A percentile compares a stretch with the other conserved stretches of the same genome.
Evolutionary conservation across 176 grass and related monocot species (phyloP).

Genomic region (Musa troglodytarum): DNA sequence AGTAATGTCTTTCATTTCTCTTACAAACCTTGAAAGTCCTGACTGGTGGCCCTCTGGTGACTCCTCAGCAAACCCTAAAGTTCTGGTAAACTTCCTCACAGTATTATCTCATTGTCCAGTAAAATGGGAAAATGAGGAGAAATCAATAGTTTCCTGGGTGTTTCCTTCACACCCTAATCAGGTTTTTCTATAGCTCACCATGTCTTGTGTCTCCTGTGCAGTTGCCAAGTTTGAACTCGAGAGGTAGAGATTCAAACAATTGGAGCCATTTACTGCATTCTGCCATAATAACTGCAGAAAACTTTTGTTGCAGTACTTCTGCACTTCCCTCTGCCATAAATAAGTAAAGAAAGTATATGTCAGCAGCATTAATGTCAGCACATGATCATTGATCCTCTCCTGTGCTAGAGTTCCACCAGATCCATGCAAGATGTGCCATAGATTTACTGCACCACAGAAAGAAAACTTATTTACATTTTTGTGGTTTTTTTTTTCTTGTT

Average conservation of each 20-base stretch:
- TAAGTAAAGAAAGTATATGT: neutral
- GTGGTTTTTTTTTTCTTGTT: neutral
- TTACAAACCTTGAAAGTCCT: neutral
- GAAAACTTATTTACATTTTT: neutral
- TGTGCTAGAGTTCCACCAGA: neutral
- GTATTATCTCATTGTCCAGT: neutral
- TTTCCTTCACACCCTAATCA: neutral
- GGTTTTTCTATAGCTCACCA: neutral
- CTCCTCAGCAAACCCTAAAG: neutral
- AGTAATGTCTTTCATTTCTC: no score
- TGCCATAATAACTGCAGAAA: neutral
- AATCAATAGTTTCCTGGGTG: neutral
- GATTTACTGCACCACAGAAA: neutral
- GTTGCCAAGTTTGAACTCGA: neutral
- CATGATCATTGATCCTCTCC: neutral
- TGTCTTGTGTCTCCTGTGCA: neutral
- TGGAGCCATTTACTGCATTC: neutral
- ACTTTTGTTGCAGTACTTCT: neutral
- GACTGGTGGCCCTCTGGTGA: neutral
- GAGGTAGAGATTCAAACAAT: neutral
- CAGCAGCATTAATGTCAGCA: neutral
- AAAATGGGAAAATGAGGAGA: neutral
- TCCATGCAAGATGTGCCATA: neutral
- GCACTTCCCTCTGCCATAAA: constrained; percentile 3
- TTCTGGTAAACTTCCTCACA: neutral